These are phyloP conservation scores for Pyricularia pennisetigena DNA, from an alignment of 2,329 filamentous ascomycete species.

Conservation along the genomic window DNA sequence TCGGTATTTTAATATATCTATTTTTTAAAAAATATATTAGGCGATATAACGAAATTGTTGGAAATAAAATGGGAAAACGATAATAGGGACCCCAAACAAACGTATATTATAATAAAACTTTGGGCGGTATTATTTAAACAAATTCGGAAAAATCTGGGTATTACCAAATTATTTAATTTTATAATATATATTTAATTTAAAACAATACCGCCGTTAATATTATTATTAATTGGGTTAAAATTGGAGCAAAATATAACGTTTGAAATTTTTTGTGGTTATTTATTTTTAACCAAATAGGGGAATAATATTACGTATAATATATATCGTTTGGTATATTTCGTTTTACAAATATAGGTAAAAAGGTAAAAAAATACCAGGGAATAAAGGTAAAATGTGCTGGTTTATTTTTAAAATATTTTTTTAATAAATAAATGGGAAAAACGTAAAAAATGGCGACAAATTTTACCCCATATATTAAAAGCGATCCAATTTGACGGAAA, in stretches of 20 bases:
- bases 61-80: slow-evolving; percentile 21
- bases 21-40: slow-evolving; percentile 14
- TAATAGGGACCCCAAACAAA: slow-evolving; percentile 16
- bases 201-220: no score
- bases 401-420: slow-evolving; percentile 8
- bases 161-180: no score
- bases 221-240: no score
- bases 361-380: slow-evolving; percentile 7
- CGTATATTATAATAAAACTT: slow-evolving; percentile 22
- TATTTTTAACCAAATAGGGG: no score
- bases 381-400: slow-evolving; percentile 6
- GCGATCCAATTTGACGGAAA: slow-evolving; percentile 9
- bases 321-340: slow-evolving; percentile 25
- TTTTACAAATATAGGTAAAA: slow-evolving; percentile 18
- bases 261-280: no score
- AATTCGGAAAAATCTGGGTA: slow-evolving; percentile 20
- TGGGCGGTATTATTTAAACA: slow-evolving; percentile 30
- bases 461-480: slow-evolving; percentile 18
- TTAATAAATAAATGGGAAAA: slow-evolving; percentile 8
- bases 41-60: slow-evolving; percentile 18
- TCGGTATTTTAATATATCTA: slow-evolving; percentile 6
- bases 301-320: slow-evolving; percentile 16
- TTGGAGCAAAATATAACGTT: no score
- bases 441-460: slow-evolving; percentile 13
- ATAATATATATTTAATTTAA: no score